phyloP scores from a whole-genome alignment of 768 basidiomycete species.

The Phlebiopsis gigantea region DNA sequence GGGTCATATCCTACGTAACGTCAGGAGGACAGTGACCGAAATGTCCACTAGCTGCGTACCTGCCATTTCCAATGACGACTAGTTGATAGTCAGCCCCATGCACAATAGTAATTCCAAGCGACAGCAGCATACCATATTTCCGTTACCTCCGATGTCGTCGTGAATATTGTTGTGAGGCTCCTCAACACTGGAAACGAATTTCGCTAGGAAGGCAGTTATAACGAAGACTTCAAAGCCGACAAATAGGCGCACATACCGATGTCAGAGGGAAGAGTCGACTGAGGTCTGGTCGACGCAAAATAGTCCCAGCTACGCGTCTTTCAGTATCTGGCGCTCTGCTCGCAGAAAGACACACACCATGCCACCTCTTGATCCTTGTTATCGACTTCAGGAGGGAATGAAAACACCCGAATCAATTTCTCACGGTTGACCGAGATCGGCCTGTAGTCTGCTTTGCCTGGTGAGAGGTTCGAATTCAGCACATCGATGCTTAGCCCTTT shows the following conservation, averaged over 20 bases:
- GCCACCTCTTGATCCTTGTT: neutral
- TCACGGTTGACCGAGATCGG: neutral
- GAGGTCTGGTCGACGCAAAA: constrained; percentile 2
- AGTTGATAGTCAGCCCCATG: no score
- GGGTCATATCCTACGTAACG: constrained; percentile 4
- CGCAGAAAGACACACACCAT: neutral
- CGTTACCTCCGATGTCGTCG: neutral
- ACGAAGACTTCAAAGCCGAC: neutral
- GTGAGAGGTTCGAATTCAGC: neutral
- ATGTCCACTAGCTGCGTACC: neutral
- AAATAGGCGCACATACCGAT: neutral
- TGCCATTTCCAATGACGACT: neutral
- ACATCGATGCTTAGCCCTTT: neutral
- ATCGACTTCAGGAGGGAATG: neutral
- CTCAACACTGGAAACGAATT: neutral
- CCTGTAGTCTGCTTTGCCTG: neutral
- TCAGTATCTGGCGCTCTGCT: neutral
- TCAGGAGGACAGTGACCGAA: neutral
- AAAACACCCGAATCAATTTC: constrained; percentile 1
- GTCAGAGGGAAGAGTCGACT: neutral
- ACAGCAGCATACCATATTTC: constrained; percentile 1
- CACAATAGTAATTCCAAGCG: neutral
- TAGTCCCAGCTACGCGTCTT: constrained; percentile 1
- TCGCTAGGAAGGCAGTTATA: neutral
- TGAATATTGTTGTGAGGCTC: constrained; percentile 6